Evolutionary conservation across 1,284 basidiomycete species (phyloP).

Genomic region (Ganoderma meredithae): DNA sequence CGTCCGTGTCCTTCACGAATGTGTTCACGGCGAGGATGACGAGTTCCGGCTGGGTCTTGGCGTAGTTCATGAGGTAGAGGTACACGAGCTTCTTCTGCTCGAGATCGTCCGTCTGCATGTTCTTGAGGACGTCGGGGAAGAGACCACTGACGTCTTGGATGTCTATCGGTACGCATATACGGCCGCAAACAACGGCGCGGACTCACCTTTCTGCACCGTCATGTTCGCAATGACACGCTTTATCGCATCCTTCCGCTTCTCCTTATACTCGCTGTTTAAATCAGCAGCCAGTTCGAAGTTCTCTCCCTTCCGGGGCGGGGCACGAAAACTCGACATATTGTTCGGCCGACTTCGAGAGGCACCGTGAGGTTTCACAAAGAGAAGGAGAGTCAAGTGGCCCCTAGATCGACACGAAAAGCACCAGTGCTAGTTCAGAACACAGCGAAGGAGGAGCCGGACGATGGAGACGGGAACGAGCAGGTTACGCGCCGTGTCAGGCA

Average conservation of each 20-base stretch:
- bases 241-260: conserved; percentile 98
- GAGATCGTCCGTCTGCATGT: conserved; percentile 95
- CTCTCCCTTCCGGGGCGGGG: conserved; percentile 79
- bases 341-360: neutral
- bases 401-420: neutral
- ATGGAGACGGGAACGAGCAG: neutral
- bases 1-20: conserved; percentile 97
- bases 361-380: neutral
- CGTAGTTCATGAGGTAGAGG: conserved; percentile 98
- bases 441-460: neutral
- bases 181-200: conserved; percentile 18
- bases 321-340: conserved; percentile 57
- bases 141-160: conserved; percentile 89
- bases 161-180: conserved; percentile 22
- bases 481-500: neutral
- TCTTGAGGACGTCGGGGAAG: conserved; percentile 98
- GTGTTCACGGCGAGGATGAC: conserved; percentile 99
- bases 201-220: conserved; percentile 90
- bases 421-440: neutral
- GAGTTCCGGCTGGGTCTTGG: conserved; percentile 96
- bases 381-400: neutral
- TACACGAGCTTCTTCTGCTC: conserved; percentile 99
- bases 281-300: conserved; percentile 95
- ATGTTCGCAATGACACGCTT: conserved; percentile 96
- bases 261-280: conserved; percentile 95